Conservation (phyloP, 2,329 filamentous ascomycete species). For the Ascomycota sp. region DNA sequence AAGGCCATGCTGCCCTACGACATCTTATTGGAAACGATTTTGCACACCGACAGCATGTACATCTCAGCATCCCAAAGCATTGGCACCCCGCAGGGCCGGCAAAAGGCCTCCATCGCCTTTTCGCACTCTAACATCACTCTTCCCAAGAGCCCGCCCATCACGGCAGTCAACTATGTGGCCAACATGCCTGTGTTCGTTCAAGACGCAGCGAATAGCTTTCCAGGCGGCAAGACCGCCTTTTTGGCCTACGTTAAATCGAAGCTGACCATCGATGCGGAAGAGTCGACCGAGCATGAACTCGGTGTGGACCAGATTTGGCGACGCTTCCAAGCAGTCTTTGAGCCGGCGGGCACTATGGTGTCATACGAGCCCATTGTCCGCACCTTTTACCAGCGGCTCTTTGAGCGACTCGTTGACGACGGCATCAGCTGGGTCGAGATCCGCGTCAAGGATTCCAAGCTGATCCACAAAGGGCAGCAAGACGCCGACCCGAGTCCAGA, state of each 20-base stretch:
- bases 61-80: neutral
- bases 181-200: neutral
- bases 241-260: neutral
- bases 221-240: neutral
- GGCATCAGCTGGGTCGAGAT: constrained; percentile 1
- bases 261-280: neutral
- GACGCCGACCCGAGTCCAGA: neutral
- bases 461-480: neutral
- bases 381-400: neutral
- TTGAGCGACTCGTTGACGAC: neutral
- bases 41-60: neutral
- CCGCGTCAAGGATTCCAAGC: neutral
- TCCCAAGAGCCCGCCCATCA: neutral
- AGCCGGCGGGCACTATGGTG: neutral
- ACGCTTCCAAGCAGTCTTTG: neutral
- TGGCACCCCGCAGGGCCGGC: neutral
- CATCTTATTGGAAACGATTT: neutral
- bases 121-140: neutral
- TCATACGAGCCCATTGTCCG: constrained; percentile 1
- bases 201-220: neutral
- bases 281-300: neutral
- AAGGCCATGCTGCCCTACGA: neutral
- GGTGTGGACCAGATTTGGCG: neutral
- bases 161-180: neutral
- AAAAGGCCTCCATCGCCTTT: neutral